Evolutionary conservation across 2,329 filamentous ascomycete genomes (phyloP).

Genomic region (Talaromyces sp.): DNA sequence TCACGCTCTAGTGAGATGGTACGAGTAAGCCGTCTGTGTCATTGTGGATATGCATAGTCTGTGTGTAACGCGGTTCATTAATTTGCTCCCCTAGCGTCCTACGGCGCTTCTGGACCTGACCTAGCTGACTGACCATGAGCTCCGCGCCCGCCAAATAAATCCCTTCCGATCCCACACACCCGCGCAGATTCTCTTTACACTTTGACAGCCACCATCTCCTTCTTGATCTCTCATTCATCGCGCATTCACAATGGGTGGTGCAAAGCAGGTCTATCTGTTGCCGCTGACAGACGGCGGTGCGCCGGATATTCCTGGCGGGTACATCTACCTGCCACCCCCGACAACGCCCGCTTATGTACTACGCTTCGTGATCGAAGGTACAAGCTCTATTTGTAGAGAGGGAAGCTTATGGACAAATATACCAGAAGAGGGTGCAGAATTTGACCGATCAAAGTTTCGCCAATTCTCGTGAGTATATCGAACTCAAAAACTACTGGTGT

Average conservation of each 20-base stretch:
- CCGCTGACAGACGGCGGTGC: conserved; percentile 90
- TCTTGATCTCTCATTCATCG: neutral
- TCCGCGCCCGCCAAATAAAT: neutral
- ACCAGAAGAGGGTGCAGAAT: conserved; percentile 69
- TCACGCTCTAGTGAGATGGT: neutral
- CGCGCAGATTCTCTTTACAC: neutral
- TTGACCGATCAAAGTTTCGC: conserved; percentile 73
- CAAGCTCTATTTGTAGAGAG: conserved; percentile 89
- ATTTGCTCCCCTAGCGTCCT: neutral
- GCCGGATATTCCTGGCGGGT: conserved; percentile 81
- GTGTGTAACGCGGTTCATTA: neutral
- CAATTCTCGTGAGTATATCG: conserved; percentile 74
- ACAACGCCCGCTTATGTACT: conserved; percentile 69
- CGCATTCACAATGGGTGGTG: conserved; percentile 21
- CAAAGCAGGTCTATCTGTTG: conserved; percentile 70
- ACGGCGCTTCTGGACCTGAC: neutral
- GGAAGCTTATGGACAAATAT: conserved; percentile 97
- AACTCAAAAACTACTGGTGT: conserved; percentile 9
- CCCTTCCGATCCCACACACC: neutral
- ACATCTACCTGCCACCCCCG: conserved; percentile 84
- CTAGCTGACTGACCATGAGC: neutral
- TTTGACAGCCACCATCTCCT: neutral
- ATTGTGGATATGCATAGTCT: conserved; percentile 5
- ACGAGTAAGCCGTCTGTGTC: conserved; percentile 1
- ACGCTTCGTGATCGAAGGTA: conserved; percentile 88